phyloP scores from a whole-genome alignment of 1,284 basidiomycete genomes.

The Ustilago trichophora region DNA sequence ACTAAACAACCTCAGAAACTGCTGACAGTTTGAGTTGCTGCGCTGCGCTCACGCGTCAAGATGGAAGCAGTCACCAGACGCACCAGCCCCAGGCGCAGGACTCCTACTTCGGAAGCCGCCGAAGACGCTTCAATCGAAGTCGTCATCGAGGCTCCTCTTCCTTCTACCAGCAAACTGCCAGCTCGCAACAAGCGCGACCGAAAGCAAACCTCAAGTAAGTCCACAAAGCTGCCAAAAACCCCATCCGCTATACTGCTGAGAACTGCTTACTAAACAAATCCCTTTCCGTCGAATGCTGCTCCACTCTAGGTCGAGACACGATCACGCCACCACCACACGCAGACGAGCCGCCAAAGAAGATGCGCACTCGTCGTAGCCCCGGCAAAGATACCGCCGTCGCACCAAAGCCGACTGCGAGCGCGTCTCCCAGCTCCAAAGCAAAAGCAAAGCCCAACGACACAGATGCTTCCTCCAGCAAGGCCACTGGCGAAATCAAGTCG shows the following conservation, averaged over 20 bases:
- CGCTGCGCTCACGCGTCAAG: too few species aligned
- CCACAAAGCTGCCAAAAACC: too few species aligned
- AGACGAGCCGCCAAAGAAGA: conserved; percentile 12
- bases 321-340: background rate
- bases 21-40: too few species aligned
- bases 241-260: too few species aligned
- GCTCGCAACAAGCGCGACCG: conserved; percentile 5
- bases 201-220: conserved; percentile 14
- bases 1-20: too few species aligned
- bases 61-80: conserved; percentile 2
- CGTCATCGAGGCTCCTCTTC: background rate
- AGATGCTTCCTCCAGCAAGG: background rate
- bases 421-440: background rate
- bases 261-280: too few species aligned
- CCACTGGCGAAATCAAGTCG: background rate
- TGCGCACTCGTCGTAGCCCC: conserved; percentile 13
- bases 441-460: background rate
- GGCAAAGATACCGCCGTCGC: conserved; percentile 10
- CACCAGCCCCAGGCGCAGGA: conserved; percentile 9
- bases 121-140: conserved; percentile 1
- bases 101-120: conserved; percentile 4
- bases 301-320: conserved; percentile 6
- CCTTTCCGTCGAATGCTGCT: too few species aligned
- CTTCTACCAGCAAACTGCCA: conserved; percentile 4
- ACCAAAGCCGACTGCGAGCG: background rate